Evolutionary conservation across 192 early-diverging fungal species (phyloP).

Genomic region (Phycomyces nitens): DNA sequence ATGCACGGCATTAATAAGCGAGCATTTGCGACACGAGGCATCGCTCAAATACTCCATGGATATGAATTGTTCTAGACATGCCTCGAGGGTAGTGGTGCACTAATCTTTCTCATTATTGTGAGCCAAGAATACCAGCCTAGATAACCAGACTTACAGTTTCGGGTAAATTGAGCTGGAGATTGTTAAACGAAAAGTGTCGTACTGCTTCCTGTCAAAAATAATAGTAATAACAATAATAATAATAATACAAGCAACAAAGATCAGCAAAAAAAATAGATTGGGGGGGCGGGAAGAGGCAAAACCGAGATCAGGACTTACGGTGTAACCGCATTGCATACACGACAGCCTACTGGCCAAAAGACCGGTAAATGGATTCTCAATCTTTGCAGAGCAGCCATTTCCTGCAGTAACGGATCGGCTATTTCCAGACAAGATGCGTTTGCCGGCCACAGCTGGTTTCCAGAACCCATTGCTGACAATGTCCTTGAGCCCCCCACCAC

Average conservation of each 20-base stretch:
- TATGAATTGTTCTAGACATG: constrained; percentile 51
- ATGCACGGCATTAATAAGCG: constrained; percentile 44
- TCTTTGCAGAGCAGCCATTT: not conserved
- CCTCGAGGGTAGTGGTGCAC: constrained; percentile 48
- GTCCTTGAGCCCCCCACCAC: constrained; percentile 14
- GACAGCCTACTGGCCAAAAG: constrained; percentile 70
- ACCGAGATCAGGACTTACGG: constrained; percentile 47
- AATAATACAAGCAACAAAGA: not conserved
- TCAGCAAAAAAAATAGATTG: constrained; percentile 2
- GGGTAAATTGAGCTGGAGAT: constrained; percentile 69
- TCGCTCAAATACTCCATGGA: constrained; percentile 62
- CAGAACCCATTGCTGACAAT: not conserved
- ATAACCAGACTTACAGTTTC: constrained; percentile 29
- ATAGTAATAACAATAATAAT: constrained; percentile 7
- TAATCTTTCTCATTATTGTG: no score
- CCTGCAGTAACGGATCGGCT: not conserved
- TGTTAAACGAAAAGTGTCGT: constrained; percentile 80
- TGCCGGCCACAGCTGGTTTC: not conserved
- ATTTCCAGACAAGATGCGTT: not conserved
- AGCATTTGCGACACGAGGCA: constrained; percentile 64
- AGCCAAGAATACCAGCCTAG: no score
- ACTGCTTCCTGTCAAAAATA: constrained; percentile 53
- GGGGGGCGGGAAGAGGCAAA: no score
- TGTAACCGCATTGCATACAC: constrained; percentile 78
- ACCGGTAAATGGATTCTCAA: constrained; percentile 72